A percentile compares a stretch with the other conserved stretches of the same genome.
phyloP scores from a whole-genome alignment of 2,329 filamentous ascomycete species.

The Trichoderma aggressivum region DNA sequence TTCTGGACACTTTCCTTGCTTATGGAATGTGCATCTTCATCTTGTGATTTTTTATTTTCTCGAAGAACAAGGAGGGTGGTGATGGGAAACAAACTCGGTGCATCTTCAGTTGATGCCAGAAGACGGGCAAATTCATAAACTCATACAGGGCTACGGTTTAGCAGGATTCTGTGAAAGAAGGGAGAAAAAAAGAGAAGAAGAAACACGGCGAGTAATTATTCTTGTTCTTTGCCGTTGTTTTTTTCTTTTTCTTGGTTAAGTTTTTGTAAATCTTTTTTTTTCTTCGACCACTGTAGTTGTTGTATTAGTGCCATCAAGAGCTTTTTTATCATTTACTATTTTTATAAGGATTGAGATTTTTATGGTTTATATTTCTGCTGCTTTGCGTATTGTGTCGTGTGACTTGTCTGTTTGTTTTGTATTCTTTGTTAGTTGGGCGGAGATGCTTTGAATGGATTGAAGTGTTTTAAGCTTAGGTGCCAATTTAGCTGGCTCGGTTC shows the following conservation, averaged over 20 bases:
- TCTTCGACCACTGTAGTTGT: conserved; percentile 1
- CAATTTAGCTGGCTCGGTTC: not conserved
- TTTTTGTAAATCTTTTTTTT: conserved; percentile 11
- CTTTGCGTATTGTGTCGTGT: not conserved
- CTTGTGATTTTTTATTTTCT: not conserved
- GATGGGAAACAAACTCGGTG: not conserved
- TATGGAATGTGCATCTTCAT: not conserved
- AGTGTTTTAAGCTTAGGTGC: not conserved
- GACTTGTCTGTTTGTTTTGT: not conserved
- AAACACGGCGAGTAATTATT: conserved; percentile 1
- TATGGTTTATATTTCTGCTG: not conserved
- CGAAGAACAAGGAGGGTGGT: not conserved
- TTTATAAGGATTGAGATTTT: not conserved
- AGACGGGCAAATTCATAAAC: conserved; percentile 7
- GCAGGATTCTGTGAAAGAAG: conserved; percentile 14
- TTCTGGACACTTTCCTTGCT: conserved; percentile 1
- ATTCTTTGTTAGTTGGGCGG: not conserved
- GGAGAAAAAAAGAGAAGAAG: not conserved
- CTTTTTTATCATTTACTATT: not conserved
- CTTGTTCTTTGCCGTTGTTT: not conserved
- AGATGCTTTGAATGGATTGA: not conserved
- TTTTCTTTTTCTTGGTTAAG: not conserved
- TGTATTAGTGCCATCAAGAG: conserved; percentile 9
- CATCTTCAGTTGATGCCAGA: not conserved
- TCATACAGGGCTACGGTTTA: conserved; percentile 14